phyloP scores from a whole-genome alignment of 495 filamentous ascomycete genomes.

The Podospora pseudocomata region DNA sequence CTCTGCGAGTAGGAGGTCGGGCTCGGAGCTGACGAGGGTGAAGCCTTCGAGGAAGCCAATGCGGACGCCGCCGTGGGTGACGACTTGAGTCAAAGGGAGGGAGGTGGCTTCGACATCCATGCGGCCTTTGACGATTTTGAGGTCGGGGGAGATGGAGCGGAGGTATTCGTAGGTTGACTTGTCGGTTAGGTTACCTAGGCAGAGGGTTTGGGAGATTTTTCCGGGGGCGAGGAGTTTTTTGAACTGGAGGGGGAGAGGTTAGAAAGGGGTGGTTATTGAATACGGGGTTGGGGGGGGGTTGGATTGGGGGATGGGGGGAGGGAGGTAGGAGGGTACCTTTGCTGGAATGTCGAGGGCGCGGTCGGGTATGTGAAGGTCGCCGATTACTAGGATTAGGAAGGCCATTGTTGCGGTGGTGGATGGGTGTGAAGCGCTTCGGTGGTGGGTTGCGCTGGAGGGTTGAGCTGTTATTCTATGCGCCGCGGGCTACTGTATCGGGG shows the following conservation, averaged over 20 bases:
- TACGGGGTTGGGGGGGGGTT: neutral
- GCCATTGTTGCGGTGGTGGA: constrained; percentile 34
- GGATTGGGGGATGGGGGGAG: neutral
- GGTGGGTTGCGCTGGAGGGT: neutral
- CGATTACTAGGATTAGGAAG: constrained; percentile 75
- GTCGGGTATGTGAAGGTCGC: constrained; percentile 97
- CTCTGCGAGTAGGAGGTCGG: constrained; percentile 86
- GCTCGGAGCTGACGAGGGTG: constrained; percentile 88
- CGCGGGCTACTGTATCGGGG: neutral
- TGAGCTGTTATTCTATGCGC: neutral
- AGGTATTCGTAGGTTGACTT: constrained; percentile 94
- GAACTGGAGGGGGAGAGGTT: constrained; percentile 57
- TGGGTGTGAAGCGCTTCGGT: neutral
- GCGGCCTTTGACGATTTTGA: constrained; percentile 92
- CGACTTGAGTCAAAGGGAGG: constrained; percentile 86
- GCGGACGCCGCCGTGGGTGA: constrained; percentile 86
- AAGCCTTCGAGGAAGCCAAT: constrained; percentile 98
- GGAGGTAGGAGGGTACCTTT: constrained; percentile 57
- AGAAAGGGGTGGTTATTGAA: neutral
- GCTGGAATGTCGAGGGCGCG: constrained; percentile 83
- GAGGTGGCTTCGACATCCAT: constrained; percentile 92
- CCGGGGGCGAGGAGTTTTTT: constrained; percentile 96
- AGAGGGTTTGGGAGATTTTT: constrained; percentile 96
- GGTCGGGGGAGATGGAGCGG: constrained; percentile 82
- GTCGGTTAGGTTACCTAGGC: constrained; percentile 94